Percentiles rank a stretch among this genome's conserved stretches.
These are phyloP conservation scores for Ceratobasidium sp. DNA, from an alignment of 1,284 basidiomycete genomes.

Conservation along the genomic window DNA sequence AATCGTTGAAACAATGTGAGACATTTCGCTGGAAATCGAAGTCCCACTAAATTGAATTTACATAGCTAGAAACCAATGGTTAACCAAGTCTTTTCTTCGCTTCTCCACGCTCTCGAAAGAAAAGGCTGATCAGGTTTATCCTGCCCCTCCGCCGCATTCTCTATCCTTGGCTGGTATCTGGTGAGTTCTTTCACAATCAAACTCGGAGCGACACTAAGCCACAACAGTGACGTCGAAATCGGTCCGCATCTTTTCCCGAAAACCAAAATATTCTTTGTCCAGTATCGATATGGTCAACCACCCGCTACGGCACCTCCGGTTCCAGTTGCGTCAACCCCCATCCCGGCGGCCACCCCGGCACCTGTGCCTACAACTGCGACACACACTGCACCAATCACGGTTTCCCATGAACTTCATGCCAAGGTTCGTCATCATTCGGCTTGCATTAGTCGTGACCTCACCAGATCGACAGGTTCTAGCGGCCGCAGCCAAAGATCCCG, in stretches of 20 bases:
- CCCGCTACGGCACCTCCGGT: not conserved
- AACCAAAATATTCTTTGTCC: constrained; percentile 34
- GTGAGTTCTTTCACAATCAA: not conserved
- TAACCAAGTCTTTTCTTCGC: constrained; percentile 26
- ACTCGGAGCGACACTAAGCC: not conserved
- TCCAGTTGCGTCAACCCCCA: not conserved
- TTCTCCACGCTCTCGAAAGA: constrained; percentile 32
- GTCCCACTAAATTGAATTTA: not conserved
- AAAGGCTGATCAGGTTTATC: constrained; percentile 20
- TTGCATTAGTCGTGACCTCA: not conserved
- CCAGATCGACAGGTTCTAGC: constrained; percentile 18
- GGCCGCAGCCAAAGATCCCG: constrained; percentile 36
- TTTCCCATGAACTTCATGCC: constrained; percentile 31
- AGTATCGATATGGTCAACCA: constrained; percentile 20
- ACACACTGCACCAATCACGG: constrained; percentile 20
- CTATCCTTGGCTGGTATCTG: constrained; percentile 17
- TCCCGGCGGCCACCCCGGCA: not conserved
- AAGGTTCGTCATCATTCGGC: constrained; percentile 4
- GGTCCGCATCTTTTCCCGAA: constrained; percentile 32
- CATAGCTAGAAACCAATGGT: not conserved
- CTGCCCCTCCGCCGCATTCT: constrained; percentile 25
- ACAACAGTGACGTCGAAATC: constrained; percentile 25
- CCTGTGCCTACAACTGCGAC: not conserved
- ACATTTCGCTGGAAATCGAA: not conserved
- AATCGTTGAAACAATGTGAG: constrained; percentile 33